Evolutionary conservation across 495 filamentous ascomycete species (phyloP), one percentile per base, ranked within the genome.

Genomic region (Parmelia sp.): DNA sequence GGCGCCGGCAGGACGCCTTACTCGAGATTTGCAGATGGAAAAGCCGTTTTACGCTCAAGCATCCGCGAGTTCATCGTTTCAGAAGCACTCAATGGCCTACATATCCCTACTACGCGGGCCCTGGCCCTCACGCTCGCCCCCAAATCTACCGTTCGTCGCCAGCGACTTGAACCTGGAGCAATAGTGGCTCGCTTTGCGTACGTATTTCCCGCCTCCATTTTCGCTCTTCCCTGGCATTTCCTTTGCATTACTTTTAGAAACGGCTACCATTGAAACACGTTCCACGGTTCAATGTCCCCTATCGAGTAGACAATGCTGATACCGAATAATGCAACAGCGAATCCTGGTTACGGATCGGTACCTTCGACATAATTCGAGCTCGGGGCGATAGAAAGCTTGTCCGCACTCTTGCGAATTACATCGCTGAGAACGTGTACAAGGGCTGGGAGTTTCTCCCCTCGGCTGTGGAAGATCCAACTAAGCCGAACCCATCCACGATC

Each of bases 1-100:
- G 94, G 94, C 29, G 93, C 94, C 33, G 94, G 94, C 4, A 78
- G 85, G 67, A 98, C 94, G 5, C 94, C 94, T 0, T 98, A 97
- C 74, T 94, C 90, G 27, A 88, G 94, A 17, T 98, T 97, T 69
- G 94, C 94, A n/a, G 94, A 98, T 75, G 94, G 94, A 35, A 93
- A 94, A 71, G 94, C 94, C 4, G 94, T 97, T 15, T 79, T 98
- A 27, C 78, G 94, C 56, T 92, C 88, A 35, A 93, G 89, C 71
- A 95, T 98, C 64, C 84, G 94, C 42, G 94, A 98, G 80, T 98
- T 91, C 67, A 72, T 98, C 42, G 91, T 96, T 31, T 92, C 88
- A 57, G 94, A 98, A 79, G 77, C 81, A 45, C 80, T 98, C 42
- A 84, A 96, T 74, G 89, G 90, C 27, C 82, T 97, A 7, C 79